Conservation (phyloP, 2,329 filamentous ascomycete genomes). For the Escovopsis weberi region DNA sequence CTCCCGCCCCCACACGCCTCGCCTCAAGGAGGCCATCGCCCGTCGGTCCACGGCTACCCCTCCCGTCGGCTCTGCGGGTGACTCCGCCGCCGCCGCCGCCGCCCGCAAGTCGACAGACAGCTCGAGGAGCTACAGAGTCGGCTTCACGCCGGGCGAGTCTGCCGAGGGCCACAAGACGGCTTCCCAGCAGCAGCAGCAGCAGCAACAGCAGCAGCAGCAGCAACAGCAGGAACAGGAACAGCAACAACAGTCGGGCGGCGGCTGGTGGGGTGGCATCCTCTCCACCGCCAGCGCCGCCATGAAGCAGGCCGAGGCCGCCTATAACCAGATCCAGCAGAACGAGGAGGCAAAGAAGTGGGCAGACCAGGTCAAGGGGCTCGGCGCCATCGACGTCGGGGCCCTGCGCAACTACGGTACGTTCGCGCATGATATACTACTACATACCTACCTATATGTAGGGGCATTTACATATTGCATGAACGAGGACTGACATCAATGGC, state of each 20-base stretch:
- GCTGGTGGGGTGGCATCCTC: conserved; percentile 81
- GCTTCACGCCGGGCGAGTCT: conserved; percentile 50
- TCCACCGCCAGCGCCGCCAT: conserved; percentile 73
- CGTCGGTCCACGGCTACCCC: conserved; percentile 34
- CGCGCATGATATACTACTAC: background rate
- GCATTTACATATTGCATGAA: conserved; percentile 1
- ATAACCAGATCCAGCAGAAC: conserved; percentile 90
- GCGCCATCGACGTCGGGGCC: conserved; percentile 53
- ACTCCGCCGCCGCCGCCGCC: conserved; percentile 33
- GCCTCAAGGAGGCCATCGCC: conserved; percentile 39
- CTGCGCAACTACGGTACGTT: conserved; percentile 36
- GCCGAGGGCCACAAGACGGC: conserved; percentile 25
- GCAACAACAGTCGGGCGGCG: conserved; percentile 38
- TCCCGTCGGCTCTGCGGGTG: conserved; percentile 40
- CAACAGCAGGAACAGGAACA: background rate
- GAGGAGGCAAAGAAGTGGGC: conserved; percentile 96
- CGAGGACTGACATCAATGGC: no score
- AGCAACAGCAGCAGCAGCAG: background rate
- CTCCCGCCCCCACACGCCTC: conserved; percentile 71
- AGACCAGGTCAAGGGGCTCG: conserved; percentile 66
- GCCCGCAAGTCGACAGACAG: conserved; percentile 67
- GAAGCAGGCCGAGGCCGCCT: conserved; percentile 83
- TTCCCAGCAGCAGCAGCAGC: conserved; percentile 35
- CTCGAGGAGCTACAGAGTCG: conserved; percentile 53
- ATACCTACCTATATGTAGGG: background rate